A percentile compares a stretch with the other conserved stretches of the same genome.
These are phyloP conservation scores for Malania oleifera DNA, from an alignment of 164 flowering plant species.

Conservation along the genomic window DNA sequence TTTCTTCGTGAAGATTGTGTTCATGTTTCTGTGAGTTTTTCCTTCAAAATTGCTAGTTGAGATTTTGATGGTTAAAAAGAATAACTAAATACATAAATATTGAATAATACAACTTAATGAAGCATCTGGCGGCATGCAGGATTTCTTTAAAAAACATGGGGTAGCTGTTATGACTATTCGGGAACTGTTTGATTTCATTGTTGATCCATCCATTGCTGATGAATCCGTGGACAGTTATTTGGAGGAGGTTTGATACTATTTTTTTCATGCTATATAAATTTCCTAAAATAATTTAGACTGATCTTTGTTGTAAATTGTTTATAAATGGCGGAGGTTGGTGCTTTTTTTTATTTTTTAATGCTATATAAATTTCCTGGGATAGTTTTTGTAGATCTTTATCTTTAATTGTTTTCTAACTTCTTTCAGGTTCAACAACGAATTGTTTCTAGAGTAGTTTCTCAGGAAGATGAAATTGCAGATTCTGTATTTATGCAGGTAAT, in stretches of 20 bases:
- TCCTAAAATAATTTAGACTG: background rate
- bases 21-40: constrained; percentile 79
- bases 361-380: background rate
- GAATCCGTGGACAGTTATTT: constrained; percentile 76
- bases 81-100: too few relatives aligned
- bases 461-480: constrained; percentile 92
- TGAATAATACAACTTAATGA: too few relatives aligned
- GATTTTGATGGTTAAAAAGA: background rate
- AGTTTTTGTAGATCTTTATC: background rate
- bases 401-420: background rate
- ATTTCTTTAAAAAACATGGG: constrained; percentile 83
- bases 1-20: constrained; percentile 86
- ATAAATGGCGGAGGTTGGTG: too few relatives aligned
- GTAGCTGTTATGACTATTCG: constrained; percentile 91
- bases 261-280: background rate
- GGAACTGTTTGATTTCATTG: constrained; percentile 92
- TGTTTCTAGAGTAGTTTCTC: constrained; percentile 58
- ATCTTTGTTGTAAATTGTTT: too few relatives aligned
- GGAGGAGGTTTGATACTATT: constrained; percentile 54
- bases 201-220: constrained; percentile 75
- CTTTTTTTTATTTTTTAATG: background rate
- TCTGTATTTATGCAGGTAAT: constrained; percentile 81
- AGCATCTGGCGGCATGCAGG: constrained; percentile 45
- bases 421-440: constrained; percentile 74
- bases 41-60: background rate